Conservation (phyloP, 495 filamentous ascomycete species). For the Penicillium robsamsonii region DNA sequence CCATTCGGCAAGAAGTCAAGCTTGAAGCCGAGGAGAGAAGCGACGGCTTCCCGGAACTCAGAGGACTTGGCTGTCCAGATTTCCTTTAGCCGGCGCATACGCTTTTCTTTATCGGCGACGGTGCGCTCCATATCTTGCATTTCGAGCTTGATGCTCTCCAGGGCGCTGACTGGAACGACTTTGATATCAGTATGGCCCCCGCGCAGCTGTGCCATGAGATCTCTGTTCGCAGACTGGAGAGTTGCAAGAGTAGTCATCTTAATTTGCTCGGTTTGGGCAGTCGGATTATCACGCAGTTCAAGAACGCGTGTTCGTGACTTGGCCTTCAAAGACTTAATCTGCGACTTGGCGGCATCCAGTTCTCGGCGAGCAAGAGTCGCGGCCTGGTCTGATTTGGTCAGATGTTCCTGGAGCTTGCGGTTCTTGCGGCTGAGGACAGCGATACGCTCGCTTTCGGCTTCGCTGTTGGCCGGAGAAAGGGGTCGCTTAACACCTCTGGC, state of each 20-base stretch:
- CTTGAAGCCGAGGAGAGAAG: conserved; percentile 84
- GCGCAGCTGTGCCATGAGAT: conserved; percentile 75
- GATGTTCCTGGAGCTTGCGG: conserved; percentile 74
- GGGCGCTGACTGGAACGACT: conserved; percentile 68
- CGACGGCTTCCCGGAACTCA: conserved; percentile 92
- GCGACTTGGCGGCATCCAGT: conserved; percentile 65
- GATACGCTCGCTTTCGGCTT: conserved; percentile 70
- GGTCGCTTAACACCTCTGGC: conserved; percentile 42
- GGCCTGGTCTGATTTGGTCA: conserved; percentile 64
- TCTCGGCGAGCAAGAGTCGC: conserved; percentile 69
- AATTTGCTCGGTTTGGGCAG: conserved; percentile 73
- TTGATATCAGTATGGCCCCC: conserved; percentile 44
- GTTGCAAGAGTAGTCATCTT: conserved; percentile 74
- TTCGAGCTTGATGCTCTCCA: conserved; percentile 70
- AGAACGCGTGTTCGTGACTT: conserved; percentile 81
- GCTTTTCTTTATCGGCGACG: conserved; percentile 82
- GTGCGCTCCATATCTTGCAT: conserved; percentile 67
- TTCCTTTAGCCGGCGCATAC: conserved; percentile 77
- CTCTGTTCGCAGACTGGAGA: conserved; percentile 79
- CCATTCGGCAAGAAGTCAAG: conserved; percentile 92
- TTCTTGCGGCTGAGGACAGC: conserved; percentile 83
- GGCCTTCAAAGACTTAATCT: conserved; percentile 68
- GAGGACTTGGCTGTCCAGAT: conserved; percentile 84
- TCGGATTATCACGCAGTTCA: conserved; percentile 85
- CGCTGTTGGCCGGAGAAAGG: conserved; percentile 61